A percentile compares a stretch with the other conserved stretches of the same genome.
These are phyloP conservation scores for Yamadazyma trypodendri DNA, from an alignment of 1,139 yeast genomes.

Conservation along the genomic window DNA sequence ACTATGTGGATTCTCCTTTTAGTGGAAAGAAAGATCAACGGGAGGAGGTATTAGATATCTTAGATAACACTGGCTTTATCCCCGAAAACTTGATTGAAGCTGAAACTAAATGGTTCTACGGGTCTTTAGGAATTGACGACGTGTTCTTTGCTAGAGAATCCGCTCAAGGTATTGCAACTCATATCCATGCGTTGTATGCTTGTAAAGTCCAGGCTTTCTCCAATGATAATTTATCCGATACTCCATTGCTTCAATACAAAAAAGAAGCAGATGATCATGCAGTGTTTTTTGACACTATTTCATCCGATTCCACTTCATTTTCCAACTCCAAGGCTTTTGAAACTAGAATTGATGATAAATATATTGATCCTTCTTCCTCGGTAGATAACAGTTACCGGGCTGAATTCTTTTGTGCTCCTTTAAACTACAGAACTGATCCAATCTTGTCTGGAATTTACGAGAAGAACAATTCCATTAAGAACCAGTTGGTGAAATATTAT, in stretches of 20 bases:
- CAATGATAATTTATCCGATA: conserved; percentile 23
- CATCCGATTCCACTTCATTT: conserved; percentile 1
- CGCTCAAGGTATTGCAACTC: conserved; percentile 77
- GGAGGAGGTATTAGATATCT: conserved; percentile 75
- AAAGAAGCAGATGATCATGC: conserved; percentile 85
- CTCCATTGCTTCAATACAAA: conserved; percentile 67
- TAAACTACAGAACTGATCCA: conserved; percentile 48
- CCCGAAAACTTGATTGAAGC: conserved; percentile 84
- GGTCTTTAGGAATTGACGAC: conserved; percentile 84
- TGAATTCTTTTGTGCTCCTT: conserved; percentile 78
- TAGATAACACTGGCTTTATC: conserved; percentile 83
- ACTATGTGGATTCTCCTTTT: conserved; percentile 74
- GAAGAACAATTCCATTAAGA: conserved; percentile 29
- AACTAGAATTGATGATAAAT: conserved; percentile 74
- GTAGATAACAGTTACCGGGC: conserved; percentile 56
- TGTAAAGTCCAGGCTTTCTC: conserved; percentile 87
- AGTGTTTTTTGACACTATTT: conserved; percentile 77
- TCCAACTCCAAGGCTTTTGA: conserved; percentile 44
- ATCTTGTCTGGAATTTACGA: conserved; percentile 43
- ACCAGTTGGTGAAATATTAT: conserved; percentile 70
- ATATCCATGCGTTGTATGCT: conserved; percentile 83
- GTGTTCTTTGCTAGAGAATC: conserved; percentile 87
- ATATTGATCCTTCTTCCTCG: conserved; percentile 60
- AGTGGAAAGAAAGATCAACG: conserved; percentile 80
- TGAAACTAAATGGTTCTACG: conserved; percentile 90